Conservation (phyloP, 352 stramenopile genomes). For the Pythium guiyangense region DNA sequence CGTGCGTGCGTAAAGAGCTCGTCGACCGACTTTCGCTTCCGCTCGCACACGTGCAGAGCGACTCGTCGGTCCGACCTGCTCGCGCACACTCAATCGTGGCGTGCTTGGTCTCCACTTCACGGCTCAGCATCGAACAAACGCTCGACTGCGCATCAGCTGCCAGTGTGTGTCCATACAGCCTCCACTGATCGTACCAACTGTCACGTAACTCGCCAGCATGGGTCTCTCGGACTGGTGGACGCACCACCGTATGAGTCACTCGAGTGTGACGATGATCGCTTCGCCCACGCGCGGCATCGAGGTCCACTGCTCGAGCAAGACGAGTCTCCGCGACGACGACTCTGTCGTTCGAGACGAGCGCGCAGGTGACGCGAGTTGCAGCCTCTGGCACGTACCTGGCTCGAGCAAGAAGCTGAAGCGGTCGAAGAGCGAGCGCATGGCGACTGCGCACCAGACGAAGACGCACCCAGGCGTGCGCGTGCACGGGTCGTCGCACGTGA, state of each 20-base stretch:
- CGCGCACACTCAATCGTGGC: too few relatives aligned
- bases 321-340: neutral
- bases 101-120: too few relatives aligned
- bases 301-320: slow-evolving; percentile 1
- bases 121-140: too few relatives aligned
- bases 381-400: neutral
- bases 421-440: slow-evolving; percentile 10
- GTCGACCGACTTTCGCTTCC: too few relatives aligned
- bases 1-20: too few relatives aligned
- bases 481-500: slow-evolving; percentile 5
- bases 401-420: slow-evolving; percentile 4
- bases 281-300: slow-evolving; percentile 6
- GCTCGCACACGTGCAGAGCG: too few relatives aligned
- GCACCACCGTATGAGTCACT: neutral
- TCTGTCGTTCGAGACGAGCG: neutral
- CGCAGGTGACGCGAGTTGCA: neutral
- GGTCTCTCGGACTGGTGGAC: slow-evolving; percentile 14
- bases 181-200: neutral
- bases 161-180: too few relatives aligned
- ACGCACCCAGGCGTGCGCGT: slow-evolving; percentile 1
- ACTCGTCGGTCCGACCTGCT: too few relatives aligned
- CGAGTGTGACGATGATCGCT: neutral
- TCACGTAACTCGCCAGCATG: slow-evolving; percentile 6
- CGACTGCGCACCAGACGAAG: neutral
- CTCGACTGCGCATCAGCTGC: too few relatives aligned